A percentile compares a stretch with the other conserved stretches of the same genome.
Evolutionary conservation across 169 alveolate genomes (phyloP).

Genomic region (Eimeria praecox): DNA sequence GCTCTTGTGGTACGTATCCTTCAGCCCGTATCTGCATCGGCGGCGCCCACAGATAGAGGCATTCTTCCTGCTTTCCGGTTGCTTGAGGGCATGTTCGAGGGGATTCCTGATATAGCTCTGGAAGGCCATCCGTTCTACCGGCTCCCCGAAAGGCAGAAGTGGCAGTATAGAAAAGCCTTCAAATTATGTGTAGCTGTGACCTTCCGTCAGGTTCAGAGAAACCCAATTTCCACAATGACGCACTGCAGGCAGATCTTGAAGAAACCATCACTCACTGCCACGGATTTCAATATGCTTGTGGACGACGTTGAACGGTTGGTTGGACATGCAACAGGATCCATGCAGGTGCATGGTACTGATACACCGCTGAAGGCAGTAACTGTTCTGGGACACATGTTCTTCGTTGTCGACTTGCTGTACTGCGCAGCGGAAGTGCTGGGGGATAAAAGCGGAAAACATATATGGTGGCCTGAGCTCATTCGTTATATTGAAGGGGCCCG

Average conservation of each 20-base stretch:
- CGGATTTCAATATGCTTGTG: background rate
- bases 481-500: background rate
- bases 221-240: background rate
- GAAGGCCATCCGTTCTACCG: constrained; percentile 9
- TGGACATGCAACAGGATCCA: background rate
- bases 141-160: background rate
- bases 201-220: background rate
- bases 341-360: background rate
- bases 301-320: background rate
- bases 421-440: constrained; percentile 48
- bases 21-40: background rate
- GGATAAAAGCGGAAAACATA: background rate
- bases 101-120: background rate
- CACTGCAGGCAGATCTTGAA: background rate
- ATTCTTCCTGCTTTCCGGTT: background rate
- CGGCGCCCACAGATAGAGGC: background rate
- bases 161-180: background rate
- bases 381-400: background rate
- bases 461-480: constrained; percentile 21
- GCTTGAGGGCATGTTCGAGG: background rate
- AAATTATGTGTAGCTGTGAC: background rate
- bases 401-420: constrained; percentile 10
- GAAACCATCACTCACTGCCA: background rate
- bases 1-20: background rate
- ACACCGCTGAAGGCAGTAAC: background rate